Evolutionary conservation across 257 asterid species (phyloP), one percentile per base, ranked within the genome.

Genomic region (Fraxinus anomala): DNA sequence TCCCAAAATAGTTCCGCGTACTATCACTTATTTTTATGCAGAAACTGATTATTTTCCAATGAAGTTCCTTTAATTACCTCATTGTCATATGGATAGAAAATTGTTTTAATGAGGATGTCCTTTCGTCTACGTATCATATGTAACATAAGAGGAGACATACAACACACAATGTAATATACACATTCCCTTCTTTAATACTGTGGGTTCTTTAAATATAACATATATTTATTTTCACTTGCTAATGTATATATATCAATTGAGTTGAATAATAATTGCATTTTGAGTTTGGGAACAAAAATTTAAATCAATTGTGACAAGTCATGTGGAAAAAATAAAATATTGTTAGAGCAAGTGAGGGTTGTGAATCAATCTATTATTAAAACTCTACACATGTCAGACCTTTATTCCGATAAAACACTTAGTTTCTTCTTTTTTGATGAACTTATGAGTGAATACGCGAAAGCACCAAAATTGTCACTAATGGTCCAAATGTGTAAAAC

Each of bases 41-140:
- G 6, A 56, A 31, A 36, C 30, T 63, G 5, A 78, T 56, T 51
- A 78, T 40, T 51, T 71, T 39, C 37, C 7, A 21, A 37, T 56
- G 3, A 73, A 19, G 68, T 68, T 70, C 24, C 77, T 77, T 21
- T 47, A 75, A 74, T 69, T 74, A 68, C 73, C 75, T 47, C 33
- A 39, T 72, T 5, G n/a, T 17, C 24, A 56, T 56, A 74, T 73
- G 51, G 68, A 49, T 68, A 30, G 30, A n/a, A 77, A 77, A 6
- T 36, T 7, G 21, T 63, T 19, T 34, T 73, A 42, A 65, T 66
- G 68, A 68, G 70, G 72, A 34, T 74, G 69, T 73, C 33, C 30
- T 24, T n/a, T n/a, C 66, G 2, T 56, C 11, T 56, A 72, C 26
- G 30, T 47, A 23, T 23, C 66, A 65, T 39, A 71, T 71, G 74